Evolutionary conservation across 352 stramenopile species (phyloP).

Genomic region (Phytophthora sansomeana): DNA sequence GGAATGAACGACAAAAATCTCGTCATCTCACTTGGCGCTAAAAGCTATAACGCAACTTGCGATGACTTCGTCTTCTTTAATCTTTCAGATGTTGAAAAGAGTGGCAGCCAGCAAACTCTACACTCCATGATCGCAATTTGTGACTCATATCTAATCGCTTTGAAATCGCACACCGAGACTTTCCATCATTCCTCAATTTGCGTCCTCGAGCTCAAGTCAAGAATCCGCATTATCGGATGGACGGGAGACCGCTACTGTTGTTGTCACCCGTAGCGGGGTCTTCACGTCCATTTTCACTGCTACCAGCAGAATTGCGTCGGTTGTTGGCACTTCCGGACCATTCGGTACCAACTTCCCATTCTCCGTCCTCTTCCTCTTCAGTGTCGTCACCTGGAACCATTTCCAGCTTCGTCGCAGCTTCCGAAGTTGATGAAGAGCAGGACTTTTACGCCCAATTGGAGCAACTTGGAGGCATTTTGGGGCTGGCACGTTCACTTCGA

Average conservation of each 20-base stretch:
- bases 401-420: slow-evolving; percentile 17
- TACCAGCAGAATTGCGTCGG: slow-evolving; percentile 29
- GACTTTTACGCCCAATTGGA: slow-evolving; percentile 39
- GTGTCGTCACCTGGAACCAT: slow-evolving; percentile 19
- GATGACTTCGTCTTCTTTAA: too few species aligned
- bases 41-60: too few species aligned
- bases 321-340: slow-evolving; percentile 19
- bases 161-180: too few species aligned
- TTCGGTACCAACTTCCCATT: neutral
- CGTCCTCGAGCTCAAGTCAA: slow-evolving; percentile 6
- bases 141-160: too few species aligned
- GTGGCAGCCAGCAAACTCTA: too few species aligned
- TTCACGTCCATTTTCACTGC: slow-evolving; percentile 4
- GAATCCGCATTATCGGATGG: slow-evolving; percentile 8
- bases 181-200: slow-evolving; percentile 21
- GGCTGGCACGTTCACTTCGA: slow-evolving; percentile 43
- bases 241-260: slow-evolving; percentile 17
- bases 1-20: too few species aligned
- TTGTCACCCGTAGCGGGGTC: slow-evolving; percentile 3
- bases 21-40: too few species aligned
- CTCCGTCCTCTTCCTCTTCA: slow-evolving; percentile 13
- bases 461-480: slow-evolving; percentile 50
- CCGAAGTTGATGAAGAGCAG: slow-evolving; percentile 1
- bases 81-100: too few species aligned
- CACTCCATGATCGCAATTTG: too few species aligned